A percentile compares a stretch with the other conserved stretches of the same genome.
These are phyloP conservation scores for Royoungia palumana DNA, from an alignment of 768 basidiomycete species.

Conservation along the genomic window DNA sequence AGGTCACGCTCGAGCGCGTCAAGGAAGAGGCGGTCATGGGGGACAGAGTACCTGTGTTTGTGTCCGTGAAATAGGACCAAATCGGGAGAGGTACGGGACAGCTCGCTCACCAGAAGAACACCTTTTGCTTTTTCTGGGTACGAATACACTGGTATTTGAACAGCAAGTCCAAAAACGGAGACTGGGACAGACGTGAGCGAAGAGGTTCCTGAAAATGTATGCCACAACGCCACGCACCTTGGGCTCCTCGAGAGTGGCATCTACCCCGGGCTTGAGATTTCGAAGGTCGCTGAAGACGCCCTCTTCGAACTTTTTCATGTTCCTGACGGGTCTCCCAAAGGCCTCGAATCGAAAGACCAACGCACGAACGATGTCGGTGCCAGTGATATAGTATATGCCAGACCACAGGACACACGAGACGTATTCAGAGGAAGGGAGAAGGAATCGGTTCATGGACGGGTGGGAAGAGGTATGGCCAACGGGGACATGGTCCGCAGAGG, in stretches of 20 bases:
- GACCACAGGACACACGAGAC: conserved; percentile 93
- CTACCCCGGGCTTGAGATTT: conserved; percentile 90
- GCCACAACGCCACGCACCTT: conserved; percentile 54
- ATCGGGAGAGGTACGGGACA: neutral
- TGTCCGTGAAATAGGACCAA: neutral
- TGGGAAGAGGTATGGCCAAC: conserved; percentile 53
- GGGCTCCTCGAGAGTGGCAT: conserved; percentile 93
- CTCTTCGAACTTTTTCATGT: conserved; percentile 97
- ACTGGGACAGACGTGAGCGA: conserved; percentile 42
- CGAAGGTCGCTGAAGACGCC: conserved; percentile 92
- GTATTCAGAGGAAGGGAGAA: conserved; percentile 82
- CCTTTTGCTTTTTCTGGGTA: conserved; percentile 98
- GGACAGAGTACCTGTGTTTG: conserved; percentile 92
- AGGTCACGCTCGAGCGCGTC: conserved; percentile 95
- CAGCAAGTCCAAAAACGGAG: conserved; percentile 86
- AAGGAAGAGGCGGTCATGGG: conserved; percentile 94
- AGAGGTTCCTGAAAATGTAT: neutral
- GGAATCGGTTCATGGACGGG: conserved; percentile 81
- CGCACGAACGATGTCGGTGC: conserved; percentile 94
- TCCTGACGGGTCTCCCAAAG: conserved; percentile 85
- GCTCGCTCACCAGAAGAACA: conserved; percentile 86
- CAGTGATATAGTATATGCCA: conserved; percentile 89
- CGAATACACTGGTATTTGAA: conserved; percentile 98
- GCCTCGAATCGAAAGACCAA: conserved; percentile 93
- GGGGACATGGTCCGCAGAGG: conserved; percentile 18